phyloP scores from a whole-genome alignment of 441 rosid genomes.

The Cnidoscolus chayamansa region DNA sequence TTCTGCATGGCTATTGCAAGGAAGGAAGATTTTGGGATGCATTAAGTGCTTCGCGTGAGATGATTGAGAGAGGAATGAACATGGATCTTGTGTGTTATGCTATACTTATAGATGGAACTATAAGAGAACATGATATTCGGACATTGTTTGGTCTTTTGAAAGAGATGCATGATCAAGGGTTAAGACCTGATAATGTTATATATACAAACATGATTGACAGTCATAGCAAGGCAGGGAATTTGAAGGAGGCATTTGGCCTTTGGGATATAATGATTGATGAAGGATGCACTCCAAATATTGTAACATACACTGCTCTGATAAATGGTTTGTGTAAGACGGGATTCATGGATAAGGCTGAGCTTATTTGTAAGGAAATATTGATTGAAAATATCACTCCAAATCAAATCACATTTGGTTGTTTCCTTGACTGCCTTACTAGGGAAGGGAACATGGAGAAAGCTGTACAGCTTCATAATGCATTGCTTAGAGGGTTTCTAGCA shows the following conservation, averaged over 20 bases:
- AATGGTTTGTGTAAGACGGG: conserved; percentile 82
- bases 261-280: conserved; percentile 75
- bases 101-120: conserved; percentile 73
- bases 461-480: conserved; percentile 55
- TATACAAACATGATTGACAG: conserved; percentile 85
- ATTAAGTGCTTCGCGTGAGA: conserved; percentile 51
- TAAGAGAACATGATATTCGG: conserved; percentile 49
- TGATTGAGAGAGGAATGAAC: conserved; percentile 66
- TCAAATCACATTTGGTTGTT: conserved; percentile 73
- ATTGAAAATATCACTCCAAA: conserved; percentile 47
- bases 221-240: conserved; percentile 61
- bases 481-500: conserved; percentile 59
- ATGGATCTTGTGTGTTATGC: conserved; percentile 80
- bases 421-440: conserved; percentile 62
- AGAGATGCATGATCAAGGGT: conserved; percentile 59
- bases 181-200: conserved; percentile 67
- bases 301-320: conserved; percentile 77
- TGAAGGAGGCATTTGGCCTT: conserved; percentile 56
- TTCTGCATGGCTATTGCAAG: conserved; percentile 69
- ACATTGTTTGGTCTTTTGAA: conserved; percentile 49
- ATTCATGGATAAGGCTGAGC: conserved; percentile 58
- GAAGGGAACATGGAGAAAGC: conserved; percentile 71
- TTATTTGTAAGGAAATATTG: conserved; percentile 58
- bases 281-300: conserved; percentile 64
- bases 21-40: conserved; percentile 80